Evolutionary conservation across 306 rosid species (phyloP).

Genomic region (Corylus heterophylla): DNA sequence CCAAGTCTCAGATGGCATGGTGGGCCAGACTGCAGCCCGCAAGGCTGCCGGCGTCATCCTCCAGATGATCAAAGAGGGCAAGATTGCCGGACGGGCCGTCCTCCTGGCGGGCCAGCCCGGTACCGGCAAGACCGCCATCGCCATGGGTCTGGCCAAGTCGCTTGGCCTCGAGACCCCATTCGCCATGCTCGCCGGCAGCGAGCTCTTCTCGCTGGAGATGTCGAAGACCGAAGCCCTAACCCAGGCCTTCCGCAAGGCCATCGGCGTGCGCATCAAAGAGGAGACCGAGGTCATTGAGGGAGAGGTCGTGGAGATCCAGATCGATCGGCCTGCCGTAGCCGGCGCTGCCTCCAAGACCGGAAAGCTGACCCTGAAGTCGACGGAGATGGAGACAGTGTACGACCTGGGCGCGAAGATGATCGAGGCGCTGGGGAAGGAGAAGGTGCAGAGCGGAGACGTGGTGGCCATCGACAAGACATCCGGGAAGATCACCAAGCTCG

Average conservation of each 20-base stretch:
- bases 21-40: conserved; percentile 85
- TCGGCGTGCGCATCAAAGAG: conserved; percentile 95
- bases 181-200: conserved; percentile 95
- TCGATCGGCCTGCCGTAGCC: conserved; percentile 78
- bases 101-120: conserved; percentile 94
- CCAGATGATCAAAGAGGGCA: conserved; percentile 89
- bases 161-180: conserved; percentile 92
- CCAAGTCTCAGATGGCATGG: conserved; percentile 92
- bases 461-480: conserved; percentile 71
- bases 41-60: conserved; percentile 94
- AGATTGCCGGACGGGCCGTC: conserved; percentile 89
- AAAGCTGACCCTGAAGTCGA: conserved; percentile 81
- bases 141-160: conserved; percentile 99
- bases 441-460: conserved; percentile 91
- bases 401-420: conserved; percentile 99
- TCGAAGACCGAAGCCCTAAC: conserved; percentile 87
- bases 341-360: conserved; percentile 95
- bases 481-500: conserved; percentile 91
- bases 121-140: conserved; percentile 97
- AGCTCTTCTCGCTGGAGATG: conserved; percentile 95
- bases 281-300: conserved; percentile 96
- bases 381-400: conserved; percentile 97
- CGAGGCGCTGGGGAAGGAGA: conserved; percentile 91
- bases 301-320: conserved; percentile 91
- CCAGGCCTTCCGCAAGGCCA: conserved; percentile 88